Conservation (phyloP, 2,329 filamentous ascomycete genomes). For the Clarireedia hainanense region DNA sequence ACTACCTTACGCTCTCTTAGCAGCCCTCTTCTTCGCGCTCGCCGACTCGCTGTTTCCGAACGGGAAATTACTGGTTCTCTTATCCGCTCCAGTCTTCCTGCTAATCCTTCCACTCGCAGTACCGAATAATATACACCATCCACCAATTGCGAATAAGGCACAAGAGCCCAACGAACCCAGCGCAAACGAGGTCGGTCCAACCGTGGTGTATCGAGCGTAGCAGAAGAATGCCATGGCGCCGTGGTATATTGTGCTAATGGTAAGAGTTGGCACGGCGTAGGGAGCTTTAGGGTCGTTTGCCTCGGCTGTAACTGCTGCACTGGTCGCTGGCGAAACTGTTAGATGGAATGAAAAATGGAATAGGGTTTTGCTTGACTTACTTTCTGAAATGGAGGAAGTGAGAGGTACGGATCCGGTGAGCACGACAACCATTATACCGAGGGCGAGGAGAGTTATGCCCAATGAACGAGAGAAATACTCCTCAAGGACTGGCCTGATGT, state of each 20-base stretch:
- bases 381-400: slow-evolving; percentile 33
- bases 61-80: slow-evolving; percentile 57
- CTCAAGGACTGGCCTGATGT: slow-evolving; percentile 40
- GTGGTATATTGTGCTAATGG: slow-evolving; percentile 52
- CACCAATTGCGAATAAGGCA: slow-evolving; percentile 43
- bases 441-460: slow-evolving; percentile 48
- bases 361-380: slow-evolving; percentile 11
- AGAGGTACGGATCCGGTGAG: slow-evolving; percentile 58
- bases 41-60: slow-evolving; percentile 49
- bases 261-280: slow-evolving; percentile 51
- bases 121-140: slow-evolving; percentile 47
- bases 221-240: slow-evolving; percentile 46
- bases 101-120: slow-evolving; percentile 49
- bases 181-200: slow-evolving; percentile 42
- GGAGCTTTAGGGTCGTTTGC: slow-evolving; percentile 41
- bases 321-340: slow-evolving; percentile 16
- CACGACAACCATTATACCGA: slow-evolving; percentile 49
- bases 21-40: slow-evolving; percentile 21
- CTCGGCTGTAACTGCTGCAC: slow-evolving; percentile 34
- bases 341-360: neutral
- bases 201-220: slow-evolving; percentile 49
- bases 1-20: slow-evolving; percentile 1
- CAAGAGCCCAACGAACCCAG: slow-evolving; percentile 44
- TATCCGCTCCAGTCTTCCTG: slow-evolving; percentile 57
- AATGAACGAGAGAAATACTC: slow-evolving; percentile 55